Evolutionary conservation across 768 basidiomycete species (phyloP), one percentile per base, ranked within the genome.

Genomic region (Macrocybe gigantea): DNA sequence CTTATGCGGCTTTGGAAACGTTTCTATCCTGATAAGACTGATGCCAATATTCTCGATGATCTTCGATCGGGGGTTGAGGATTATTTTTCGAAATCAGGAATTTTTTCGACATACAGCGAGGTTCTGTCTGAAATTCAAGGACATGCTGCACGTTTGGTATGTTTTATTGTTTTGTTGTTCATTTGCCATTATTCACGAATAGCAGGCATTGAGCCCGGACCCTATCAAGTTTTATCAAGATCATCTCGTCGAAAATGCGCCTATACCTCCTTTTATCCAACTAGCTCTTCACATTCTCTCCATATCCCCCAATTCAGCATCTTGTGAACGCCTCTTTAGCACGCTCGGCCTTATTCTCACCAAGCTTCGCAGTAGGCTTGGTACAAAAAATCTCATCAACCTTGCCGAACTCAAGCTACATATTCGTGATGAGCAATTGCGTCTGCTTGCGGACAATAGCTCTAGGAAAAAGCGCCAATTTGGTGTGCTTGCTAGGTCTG

Each of bases 261-360:
- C 22, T 22, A 22, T 29, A 22, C 51, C 56, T 22, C 55, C 58
- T 11, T 51, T 61, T 37, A 45, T 59, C 33, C 44, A 38, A 11
- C 51, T 66, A 41, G 59, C 59, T 8, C 32, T 45, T 8, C 50
- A 41, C 12, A 41, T 62, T 8, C 49, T 63, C 8, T 57, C 59
- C 10, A 57, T 65, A 15, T 56, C 44, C 34, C 52, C 60, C 10
- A 67, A 64, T 47, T 67, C 63, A 6, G 63, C 64, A 29, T 63
- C 63, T 15, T 62, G 61, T 22, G 59, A 66, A 48, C 48, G 55
- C 5, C 55, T 66, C 5, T 65, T 63, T 50, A 66, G 65, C 35
- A 44, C 52, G 1, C 60, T 66, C 45, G 63, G 64, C 5, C 53
- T 51, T 39, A 66, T 53, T 13, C 51, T 64, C 13, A 64, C 56